phyloP scores from a whole-genome alignment of 257 asterid species.

The Solanum ossicruentum region DNA sequence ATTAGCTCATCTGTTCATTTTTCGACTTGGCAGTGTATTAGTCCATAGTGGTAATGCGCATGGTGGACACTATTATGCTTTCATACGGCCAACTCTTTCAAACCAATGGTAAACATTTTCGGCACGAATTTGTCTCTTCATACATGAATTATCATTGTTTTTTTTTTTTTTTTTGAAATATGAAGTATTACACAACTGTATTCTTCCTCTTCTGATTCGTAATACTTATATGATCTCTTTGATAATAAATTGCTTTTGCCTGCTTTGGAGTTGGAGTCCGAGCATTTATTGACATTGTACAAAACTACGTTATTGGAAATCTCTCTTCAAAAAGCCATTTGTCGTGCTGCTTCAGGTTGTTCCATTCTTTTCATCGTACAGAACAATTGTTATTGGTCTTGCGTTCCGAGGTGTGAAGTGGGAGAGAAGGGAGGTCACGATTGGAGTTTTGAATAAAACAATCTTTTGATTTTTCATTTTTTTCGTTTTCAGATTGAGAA shows the following conservation, averaged over 20 bases:
- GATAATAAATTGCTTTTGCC: neutral
- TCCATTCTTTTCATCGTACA: neutral
- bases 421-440: no score
- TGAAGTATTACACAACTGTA: neutral
- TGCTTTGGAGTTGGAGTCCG: neutral
- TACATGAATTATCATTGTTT: neutral
- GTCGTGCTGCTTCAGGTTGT: neutral
- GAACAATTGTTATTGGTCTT: neutral
- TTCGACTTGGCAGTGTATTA: constrained; percentile 54
- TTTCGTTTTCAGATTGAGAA: no score
- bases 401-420: no score
- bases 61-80: constrained; percentile 97
- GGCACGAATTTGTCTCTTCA: neutral
- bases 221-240: neutral
- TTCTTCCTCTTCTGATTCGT: neutral
- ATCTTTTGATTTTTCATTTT: no score
- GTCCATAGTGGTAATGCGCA: constrained; percentile 96
- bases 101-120: constrained; percentile 46
- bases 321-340: neutral
- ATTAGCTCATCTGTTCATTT: neutral
- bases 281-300: neutral
- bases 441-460: no score
- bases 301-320: neutral
- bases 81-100: constrained; percentile 84
- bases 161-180: neutral